These are phyloP conservation scores for Chloranthus sessilifolius DNA, from an alignment of 164 flowering plant genomes.

Conservation along the genomic window DNA sequence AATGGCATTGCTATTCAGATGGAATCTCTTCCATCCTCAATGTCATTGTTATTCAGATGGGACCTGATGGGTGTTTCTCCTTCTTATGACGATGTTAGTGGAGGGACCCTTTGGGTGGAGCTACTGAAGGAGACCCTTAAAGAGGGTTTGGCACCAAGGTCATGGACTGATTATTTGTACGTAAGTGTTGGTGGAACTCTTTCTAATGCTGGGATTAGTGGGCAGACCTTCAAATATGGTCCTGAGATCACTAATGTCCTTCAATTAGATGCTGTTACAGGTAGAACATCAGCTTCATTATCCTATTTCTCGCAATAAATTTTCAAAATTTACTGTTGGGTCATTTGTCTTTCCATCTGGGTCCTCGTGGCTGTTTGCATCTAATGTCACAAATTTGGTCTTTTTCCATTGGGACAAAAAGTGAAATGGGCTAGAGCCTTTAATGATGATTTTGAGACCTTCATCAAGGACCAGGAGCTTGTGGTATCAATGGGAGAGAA, in stretches of 20 bases:
- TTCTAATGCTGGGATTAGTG: slow-evolving; percentile 48
- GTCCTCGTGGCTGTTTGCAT: too few species aligned
- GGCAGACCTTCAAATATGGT: slow-evolving; percentile 42
- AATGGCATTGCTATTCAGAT: slow-evolving; percentile 37
- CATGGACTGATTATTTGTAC: slow-evolving; percentile 48
- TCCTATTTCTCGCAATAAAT: too few species aligned
- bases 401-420: too few species aligned
- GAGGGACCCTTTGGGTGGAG: slow-evolving; percentile 39
- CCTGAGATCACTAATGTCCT: slow-evolving; percentile 44
- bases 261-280: slow-evolving; percentile 41
- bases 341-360: too few species aligned
- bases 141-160: slow-evolving; percentile 32
- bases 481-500: slow-evolving; percentile 23
- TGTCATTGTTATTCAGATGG: slow-evolving; percentile 13
- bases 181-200: slow-evolving; percentile 44
- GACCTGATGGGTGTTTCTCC: slow-evolving; percentile 4
- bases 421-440: slow-evolving; percentile 37
- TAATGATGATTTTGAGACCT: slow-evolving; percentile 28
- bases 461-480: slow-evolving; percentile 27
- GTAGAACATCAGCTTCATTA: slow-evolving; percentile 17
- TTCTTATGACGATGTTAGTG: slow-evolving; percentile 38
- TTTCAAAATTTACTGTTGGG: too few species aligned
- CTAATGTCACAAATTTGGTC: background rate
- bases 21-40: slow-evolving; percentile 24
- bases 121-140: slow-evolving; percentile 28